These are phyloP conservation scores for Vitis hybrid DNA, from an alignment of 177 flowering plant genomes.

Conservation along the genomic window DNA sequence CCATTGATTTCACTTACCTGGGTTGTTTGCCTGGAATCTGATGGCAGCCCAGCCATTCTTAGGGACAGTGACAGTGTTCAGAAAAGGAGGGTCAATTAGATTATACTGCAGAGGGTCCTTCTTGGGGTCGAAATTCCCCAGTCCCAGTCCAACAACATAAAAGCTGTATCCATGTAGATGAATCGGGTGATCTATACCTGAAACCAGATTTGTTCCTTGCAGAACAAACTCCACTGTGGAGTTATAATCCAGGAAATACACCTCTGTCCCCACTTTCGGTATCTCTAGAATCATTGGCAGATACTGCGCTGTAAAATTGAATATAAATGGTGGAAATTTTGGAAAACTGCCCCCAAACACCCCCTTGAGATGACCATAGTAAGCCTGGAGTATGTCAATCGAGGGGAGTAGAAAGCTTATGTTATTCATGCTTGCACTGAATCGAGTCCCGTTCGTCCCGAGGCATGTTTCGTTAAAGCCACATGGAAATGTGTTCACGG, in stretches of 20 bases:
- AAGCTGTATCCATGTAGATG: slow-evolving; percentile 12
- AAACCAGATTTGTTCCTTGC: slow-evolving; percentile 17
- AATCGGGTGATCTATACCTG: slow-evolving; percentile 20
- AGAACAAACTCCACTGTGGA: slow-evolving; percentile 23
- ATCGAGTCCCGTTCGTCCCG: slow-evolving; percentile 9
- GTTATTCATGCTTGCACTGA: slow-evolving; percentile 30
- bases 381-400: slow-evolving; percentile 24
- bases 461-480: background rate
- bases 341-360: slow-evolving; percentile 17
- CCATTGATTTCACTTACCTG: slow-evolving; percentile 16
- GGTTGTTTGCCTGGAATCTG: slow-evolving; percentile 25
- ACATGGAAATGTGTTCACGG: slow-evolving; percentile 27
- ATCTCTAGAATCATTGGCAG: slow-evolving; percentile 8
- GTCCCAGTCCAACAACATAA: slow-evolving; percentile 17
- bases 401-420: slow-evolving; percentile 20
- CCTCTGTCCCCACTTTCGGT: slow-evolving; percentile 15
- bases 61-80: slow-evolving; percentile 23
- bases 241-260: slow-evolving; percentile 12
- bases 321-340: slow-evolving; percentile 3
- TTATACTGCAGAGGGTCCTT: slow-evolving; percentile 22
- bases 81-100: slow-evolving; percentile 23
- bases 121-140: slow-evolving; percentile 15
- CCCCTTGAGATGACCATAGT: slow-evolving; percentile 21
- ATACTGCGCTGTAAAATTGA: slow-evolving; percentile 13
- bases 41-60: slow-evolving; percentile 26